Percentiles rank a stretch among this genome's conserved stretches.
phyloP scores from a whole-genome alignment of 805 yeast species.

The Hanseniaspora lachancei region DNA sequence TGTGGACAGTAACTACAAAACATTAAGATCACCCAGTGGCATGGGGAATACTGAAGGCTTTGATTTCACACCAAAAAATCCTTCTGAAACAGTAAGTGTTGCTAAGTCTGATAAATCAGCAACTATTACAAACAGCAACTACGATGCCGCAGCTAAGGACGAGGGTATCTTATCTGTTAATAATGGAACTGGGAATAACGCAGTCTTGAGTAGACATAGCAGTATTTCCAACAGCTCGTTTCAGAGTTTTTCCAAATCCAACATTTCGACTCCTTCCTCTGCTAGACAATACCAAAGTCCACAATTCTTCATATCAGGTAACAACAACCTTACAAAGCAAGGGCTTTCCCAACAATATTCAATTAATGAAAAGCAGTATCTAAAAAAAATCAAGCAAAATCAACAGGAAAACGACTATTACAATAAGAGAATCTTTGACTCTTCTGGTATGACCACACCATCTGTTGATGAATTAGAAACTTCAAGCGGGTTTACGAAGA shows the following conservation, averaged over 20 bases:
- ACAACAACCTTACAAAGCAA: neutral
- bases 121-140: neutral
- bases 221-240: neutral
- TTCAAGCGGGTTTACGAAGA: neutral
- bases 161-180: neutral
- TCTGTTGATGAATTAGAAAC: slow-evolving; percentile 6
- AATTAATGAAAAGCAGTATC: slow-evolving; percentile 15
- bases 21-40: neutral
- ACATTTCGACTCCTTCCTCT: neutral
- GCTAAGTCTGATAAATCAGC: neutral
- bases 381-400: slow-evolving; percentile 13
- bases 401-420: slow-evolving; percentile 12
- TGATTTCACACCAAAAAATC: neutral
- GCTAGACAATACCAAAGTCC: neutral
- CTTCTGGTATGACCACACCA: neutral
- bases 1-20: neutral
- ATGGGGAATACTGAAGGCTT: neutral
- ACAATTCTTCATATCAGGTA: neutral
- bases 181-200: neutral
- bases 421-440: slow-evolving; percentile 12
- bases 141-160: neutral
- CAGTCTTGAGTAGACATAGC: neutral
- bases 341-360: slow-evolving; percentile 7
- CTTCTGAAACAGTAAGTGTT: neutral
- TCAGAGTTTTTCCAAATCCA: neutral